phyloP scores from a whole-genome alignment of 129 eudicot species.

The Glebionis coronaria region DNA sequence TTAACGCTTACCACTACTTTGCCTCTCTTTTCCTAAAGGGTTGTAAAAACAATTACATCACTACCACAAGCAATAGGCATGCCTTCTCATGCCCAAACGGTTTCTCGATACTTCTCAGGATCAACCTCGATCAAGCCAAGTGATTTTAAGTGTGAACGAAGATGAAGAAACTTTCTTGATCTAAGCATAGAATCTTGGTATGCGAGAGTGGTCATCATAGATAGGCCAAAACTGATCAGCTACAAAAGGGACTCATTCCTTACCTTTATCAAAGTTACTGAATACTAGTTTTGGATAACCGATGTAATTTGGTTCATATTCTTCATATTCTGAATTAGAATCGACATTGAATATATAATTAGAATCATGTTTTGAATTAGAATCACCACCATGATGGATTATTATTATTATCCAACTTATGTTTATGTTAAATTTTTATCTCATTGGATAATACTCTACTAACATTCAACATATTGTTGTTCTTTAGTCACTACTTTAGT shows the following conservation, averaged over 20 bases:
- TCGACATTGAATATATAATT: constrained; percentile 17
- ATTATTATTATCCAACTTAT: too few species aligned
- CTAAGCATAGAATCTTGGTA: constrained; percentile 86
- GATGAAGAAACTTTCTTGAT: constrained; percentile 43
- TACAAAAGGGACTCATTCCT: constrained; percentile 45
- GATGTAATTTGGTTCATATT: constrained; percentile 16
- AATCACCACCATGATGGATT: too few species aligned
- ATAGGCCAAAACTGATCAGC: constrained; percentile 85
- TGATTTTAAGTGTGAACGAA: constrained; percentile 53
- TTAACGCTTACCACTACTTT: too few species aligned
- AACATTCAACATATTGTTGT: too few species aligned
- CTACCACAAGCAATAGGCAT: constrained; percentile 75
- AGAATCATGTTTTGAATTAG: too few species aligned
- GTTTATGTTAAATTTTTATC: too few species aligned
- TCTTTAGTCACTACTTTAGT: too few species aligned
- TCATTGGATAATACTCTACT: too few species aligned
- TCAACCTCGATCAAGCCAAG: constrained; percentile 82
- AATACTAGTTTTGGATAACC: constrained; percentile 56
- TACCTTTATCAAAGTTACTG: constrained; percentile 56
- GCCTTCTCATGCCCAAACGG: constrained; percentile 45
- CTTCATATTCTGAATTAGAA: constrained; percentile 25
- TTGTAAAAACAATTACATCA: too few species aligned
- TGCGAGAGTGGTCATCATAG: constrained; percentile 58
- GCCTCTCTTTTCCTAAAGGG: too few species aligned
- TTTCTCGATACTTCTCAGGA: constrained; percentile 39